These are phyloP conservation scores for Annulohypoxylon bovei DNA, from an alignment of 495 filamentous ascomycete species.

Conservation along the genomic window DNA sequence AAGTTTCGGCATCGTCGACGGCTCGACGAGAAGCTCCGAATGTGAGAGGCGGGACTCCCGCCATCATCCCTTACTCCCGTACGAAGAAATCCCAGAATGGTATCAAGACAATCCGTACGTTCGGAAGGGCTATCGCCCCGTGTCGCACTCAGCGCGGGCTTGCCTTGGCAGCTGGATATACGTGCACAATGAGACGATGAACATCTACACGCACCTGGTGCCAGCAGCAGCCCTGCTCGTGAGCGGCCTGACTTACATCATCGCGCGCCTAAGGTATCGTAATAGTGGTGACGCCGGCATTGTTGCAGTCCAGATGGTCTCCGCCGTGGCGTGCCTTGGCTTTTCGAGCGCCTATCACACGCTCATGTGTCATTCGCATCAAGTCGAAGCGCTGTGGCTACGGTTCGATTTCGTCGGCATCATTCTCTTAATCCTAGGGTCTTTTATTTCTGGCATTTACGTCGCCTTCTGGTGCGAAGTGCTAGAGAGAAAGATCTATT, in stretches of 20 bases:
- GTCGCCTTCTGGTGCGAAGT: conserved; percentile 61
- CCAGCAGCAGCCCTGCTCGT: conserved; percentile 46
- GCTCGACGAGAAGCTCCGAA: conserved; percentile 34
- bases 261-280: conserved; percentile 30
- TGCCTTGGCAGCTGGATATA: conserved; percentile 75
- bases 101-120: conserved; percentile 84
- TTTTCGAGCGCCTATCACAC: conserved; percentile 61
- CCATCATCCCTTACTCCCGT: conserved; percentile 43
- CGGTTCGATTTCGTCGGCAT: conserved; percentile 62
- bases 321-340: conserved; percentile 52
- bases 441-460: conserved; percentile 62
- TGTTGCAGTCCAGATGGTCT: conserved; percentile 55
- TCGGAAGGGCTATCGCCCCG: conserved; percentile 74
- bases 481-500: conserved; percentile 54
- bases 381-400: conserved; percentile 53
- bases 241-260: conserved; percentile 28
- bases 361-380: conserved; percentile 59
- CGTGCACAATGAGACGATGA: conserved; percentile 86
- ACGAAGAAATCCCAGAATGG: conserved; percentile 73
- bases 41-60: conserved; percentile 35
- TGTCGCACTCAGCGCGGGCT: conserved; percentile 69
- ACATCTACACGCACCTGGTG: conserved; percentile 82
- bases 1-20: conserved; percentile 6
- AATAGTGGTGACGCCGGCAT: conserved; percentile 52
- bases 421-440: conserved; percentile 56